A percentile compares a stretch with the other conserved stretches of the same genome.
Evolutionary conservation across 495 filamentous ascomycete genomes (phyloP).

Genomic region (Bacidia rubella): DNA sequence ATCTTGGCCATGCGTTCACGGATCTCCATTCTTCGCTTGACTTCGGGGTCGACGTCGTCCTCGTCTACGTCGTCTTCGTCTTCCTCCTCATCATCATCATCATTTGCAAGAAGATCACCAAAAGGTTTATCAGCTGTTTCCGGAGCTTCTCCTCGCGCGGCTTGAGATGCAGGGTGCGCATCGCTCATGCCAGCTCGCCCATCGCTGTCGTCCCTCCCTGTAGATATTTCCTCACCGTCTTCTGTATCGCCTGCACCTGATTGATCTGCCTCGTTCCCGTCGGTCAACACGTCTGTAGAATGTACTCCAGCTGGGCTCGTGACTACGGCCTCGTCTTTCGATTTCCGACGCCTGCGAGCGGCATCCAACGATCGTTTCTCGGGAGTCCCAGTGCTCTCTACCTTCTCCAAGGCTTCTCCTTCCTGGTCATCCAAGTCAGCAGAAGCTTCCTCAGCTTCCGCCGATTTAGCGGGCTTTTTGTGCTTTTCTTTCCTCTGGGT

Average conservation of each 20-base stretch:
- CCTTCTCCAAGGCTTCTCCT: slow-evolving; percentile 28
- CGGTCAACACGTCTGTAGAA: slow-evolving; percentile 45
- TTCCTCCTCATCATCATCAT: slow-evolving; percentile 42
- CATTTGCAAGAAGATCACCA: slow-evolving; percentile 29
- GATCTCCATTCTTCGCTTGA: slow-evolving; percentile 73
- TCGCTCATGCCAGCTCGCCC: slow-evolving; percentile 28
- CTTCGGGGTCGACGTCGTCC: slow-evolving; percentile 84
- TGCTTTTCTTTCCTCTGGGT: slow-evolving; percentile 80
- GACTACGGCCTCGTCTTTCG: slow-evolving; percentile 36
- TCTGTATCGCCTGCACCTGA: slow-evolving; percentile 79
- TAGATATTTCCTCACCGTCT: slow-evolving; percentile 61
- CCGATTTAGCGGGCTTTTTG: slow-evolving; percentile 66
- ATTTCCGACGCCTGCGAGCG: slow-evolving; percentile 32
- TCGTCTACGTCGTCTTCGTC: slow-evolving; percentile 66
- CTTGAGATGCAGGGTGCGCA: slow-evolving; percentile 10
- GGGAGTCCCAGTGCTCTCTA: slow-evolving; percentile 36
- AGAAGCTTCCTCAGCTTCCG: slow-evolving; percentile 39
- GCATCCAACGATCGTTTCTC: slow-evolving; percentile 48
- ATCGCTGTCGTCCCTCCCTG: slow-evolving; percentile 62
- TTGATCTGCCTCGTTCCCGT: slow-evolving; percentile 83
- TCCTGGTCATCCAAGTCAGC: slow-evolving; percentile 25
- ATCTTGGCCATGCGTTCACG: slow-evolving; percentile 95
- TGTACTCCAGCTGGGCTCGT: slow-evolving; percentile 30
- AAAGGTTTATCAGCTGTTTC: slow-evolving; percentile 12
- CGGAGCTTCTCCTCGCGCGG: slow-evolving; percentile 17